These are phyloP conservation scores for Solanum boliviense DNA, from an alignment of 257 asterid species.

Conservation along the genomic window DNA sequence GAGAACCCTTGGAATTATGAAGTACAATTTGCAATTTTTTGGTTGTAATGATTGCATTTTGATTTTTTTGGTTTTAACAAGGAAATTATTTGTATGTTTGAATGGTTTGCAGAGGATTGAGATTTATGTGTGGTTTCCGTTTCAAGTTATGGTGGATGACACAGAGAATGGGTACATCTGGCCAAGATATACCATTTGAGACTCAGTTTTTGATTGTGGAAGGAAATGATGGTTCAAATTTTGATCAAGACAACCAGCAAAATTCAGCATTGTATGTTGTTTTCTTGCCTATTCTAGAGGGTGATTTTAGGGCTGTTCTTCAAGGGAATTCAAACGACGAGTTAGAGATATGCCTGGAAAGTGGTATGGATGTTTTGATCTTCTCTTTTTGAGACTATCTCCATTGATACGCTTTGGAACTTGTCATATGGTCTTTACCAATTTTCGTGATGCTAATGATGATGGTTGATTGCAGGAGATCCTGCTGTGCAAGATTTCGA, in stretches of 20 bases:
- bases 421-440: neutral
- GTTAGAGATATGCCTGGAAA: constrained; percentile 82
- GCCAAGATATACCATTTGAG: constrained; percentile 77
- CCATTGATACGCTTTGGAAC: neutral
- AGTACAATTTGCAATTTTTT: neutral
- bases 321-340: constrained; percentile 74
- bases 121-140: constrained; percentile 87
- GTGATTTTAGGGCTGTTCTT: constrained; percentile 86
- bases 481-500: constrained; percentile 79
- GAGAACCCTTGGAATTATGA: neutral
- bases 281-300: constrained; percentile 82
- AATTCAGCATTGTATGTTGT: constrained; percentile 45
- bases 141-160: constrained; percentile 99
- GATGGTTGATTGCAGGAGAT: constrained; percentile 49
- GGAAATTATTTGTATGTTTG: neutral
- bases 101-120: constrained; percentile 48
- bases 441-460: neutral
- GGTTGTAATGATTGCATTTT: neutral
- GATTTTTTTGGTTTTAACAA: neutral
- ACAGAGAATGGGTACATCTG: constrained; percentile 76
- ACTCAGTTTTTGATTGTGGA: constrained; percentile 80
- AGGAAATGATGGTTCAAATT: constrained; percentile 43
- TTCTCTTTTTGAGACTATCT: neutral
- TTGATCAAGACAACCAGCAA: constrained; percentile 26
- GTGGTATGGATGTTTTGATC: constrained; percentile 37